Base-by-base conservation (phyloP, 2,329 filamentous ascomycete genomes). In the Botrytis byssoidea region DNA sequence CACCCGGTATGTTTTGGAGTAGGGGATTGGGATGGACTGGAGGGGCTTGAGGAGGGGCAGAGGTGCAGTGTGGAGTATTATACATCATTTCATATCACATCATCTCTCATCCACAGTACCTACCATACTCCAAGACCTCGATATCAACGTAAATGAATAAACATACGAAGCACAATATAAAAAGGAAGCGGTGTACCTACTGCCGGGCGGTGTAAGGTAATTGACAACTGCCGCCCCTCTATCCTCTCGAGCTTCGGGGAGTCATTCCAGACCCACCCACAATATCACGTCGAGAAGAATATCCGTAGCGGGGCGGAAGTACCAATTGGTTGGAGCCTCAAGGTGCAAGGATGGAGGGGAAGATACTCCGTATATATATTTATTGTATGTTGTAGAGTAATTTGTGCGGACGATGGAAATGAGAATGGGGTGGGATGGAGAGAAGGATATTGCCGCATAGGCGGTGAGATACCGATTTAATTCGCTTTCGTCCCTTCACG, bases 181-280 rank as follows among this genome's bases (percentile, higher is more conserved):
- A 29, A 57, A 57, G 51, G 51, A 55, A 67, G 65, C 65, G 65
- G 65, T 67, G 65, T 40, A n/a, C 12, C 35, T 40, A 55, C 12
- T 55, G 46, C 46, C 65, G 65, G 46, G 46, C 65, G 46, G 64
- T 67, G 46, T 55, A 67, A 55, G 65, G 65, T 40, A 55, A 29
- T 51, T 51, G 7, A 16, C 29, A 6, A 3, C 29, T 29, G 7
- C 18, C 10, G 32, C 59, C 59, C 59, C 32, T 40, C 59, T 29
- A 8, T n/a, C 22, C n/a, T 25, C 60, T 37, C 35, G 25, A 42
- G 35, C 37, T n/a, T 25, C 35, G 48, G 25, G 25, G 14, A 16
- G 1, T 8, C 1, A 1, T n/a, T 61, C 12, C 35, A 18, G 8
- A 12, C 59, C 35, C 35, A 25, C 22, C 25, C 6, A 37, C 12